Evolutionary conservation across 257 asterid species (phyloP).

Genomic region (Mitragyna speciosa): DNA sequence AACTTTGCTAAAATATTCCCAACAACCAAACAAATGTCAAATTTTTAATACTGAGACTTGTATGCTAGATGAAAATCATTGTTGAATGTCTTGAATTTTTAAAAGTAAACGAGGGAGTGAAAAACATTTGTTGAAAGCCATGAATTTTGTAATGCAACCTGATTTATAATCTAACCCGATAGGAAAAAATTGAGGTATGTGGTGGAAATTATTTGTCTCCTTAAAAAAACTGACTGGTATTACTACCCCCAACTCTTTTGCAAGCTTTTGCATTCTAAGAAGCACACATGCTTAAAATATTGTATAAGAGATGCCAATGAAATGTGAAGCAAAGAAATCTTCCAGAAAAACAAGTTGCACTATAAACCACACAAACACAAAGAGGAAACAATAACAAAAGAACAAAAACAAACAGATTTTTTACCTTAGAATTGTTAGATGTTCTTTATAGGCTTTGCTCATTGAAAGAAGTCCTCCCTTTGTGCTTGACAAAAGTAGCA

Average conservation of each 20-base stretch:
- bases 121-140: no score
- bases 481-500: conserved; percentile 99
- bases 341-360: no score
- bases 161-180: no score
- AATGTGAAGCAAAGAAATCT: not conserved
- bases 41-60: no score
- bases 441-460: conserved; percentile 86
- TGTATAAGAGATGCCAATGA: not conserved
- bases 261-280: conserved; percentile 89
- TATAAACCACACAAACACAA: not conserved
- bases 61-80: no score
- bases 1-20: no score
- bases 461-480: conserved; percentile 72
- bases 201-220: conserved; percentile 97
- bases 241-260: conserved; percentile 86
- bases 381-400: not conserved
- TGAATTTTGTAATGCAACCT: no score
- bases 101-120: no score
- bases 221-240: conserved; percentile 98
- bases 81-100: no score
- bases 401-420: conserved; percentile 14
- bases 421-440: conserved; percentile 83
- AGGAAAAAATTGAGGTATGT: no score
- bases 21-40: no score
- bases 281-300: conserved; percentile 11